Evolutionary conservation across 768 basidiomycete species (phyloP).

Genomic region (Tulasnella sp.): DNA sequence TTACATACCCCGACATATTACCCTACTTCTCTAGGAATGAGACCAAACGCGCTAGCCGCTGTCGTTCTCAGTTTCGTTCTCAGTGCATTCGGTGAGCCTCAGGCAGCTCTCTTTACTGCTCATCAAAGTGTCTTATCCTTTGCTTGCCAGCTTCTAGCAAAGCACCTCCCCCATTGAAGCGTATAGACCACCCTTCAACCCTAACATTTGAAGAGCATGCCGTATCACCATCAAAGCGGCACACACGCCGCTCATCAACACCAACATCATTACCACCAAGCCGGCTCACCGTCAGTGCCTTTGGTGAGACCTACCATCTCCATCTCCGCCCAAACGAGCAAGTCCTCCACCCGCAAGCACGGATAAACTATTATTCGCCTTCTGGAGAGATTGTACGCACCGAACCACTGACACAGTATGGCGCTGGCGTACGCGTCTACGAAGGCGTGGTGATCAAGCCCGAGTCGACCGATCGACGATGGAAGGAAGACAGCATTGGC

Average conservation of each 20-base stretch:
- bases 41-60: too few species aligned
- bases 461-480: constrained; percentile 40
- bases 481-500: constrained; percentile 55
- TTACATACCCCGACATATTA: too few species aligned
- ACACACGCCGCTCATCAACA: constrained; percentile 32
- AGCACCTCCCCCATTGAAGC: constrained; percentile 39
- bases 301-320: constrained; percentile 54
- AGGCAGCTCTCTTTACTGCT: too few species aligned
- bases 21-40: too few species aligned
- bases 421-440: constrained; percentile 47
- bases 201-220: constrained; percentile 34
- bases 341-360: constrained; percentile 68
- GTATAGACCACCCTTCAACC: constrained; percentile 40
- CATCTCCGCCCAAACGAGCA: constrained; percentile 70
- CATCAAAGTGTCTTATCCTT: neutral
- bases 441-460: constrained; percentile 62
- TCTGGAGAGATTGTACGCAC: constrained; percentile 46
- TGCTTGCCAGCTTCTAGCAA: constrained; percentile 37
- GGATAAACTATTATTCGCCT: constrained; percentile 50
- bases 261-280: constrained; percentile 24
- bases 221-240: constrained; percentile 40
- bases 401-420: constrained; percentile 51
- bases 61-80: too few species aligned
- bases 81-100: too few species aligned
- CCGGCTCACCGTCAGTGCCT: constrained; percentile 56